Evolutionary conservation across 805 yeast species (phyloP).

Genomic region (Pichia manshurica): DNA sequence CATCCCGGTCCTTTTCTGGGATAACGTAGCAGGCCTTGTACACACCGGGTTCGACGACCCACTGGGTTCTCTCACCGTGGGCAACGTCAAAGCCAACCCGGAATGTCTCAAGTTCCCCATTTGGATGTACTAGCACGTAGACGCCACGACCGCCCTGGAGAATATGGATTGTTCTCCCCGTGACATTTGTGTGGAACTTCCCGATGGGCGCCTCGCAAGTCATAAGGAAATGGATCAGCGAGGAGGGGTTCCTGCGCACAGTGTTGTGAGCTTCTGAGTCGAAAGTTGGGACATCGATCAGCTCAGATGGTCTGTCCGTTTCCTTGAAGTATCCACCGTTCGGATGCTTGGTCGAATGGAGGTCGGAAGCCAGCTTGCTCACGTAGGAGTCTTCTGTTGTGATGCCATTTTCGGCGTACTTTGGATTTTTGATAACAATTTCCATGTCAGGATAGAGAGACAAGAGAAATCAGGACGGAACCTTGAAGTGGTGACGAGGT

Average conservation of each 20-base stretch:
- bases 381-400: slow-evolving; percentile 19
- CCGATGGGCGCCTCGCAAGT: slow-evolving; percentile 49
- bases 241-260: slow-evolving; percentile 26
- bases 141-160: slow-evolving; percentile 52
- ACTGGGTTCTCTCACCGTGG: slow-evolving; percentile 47
- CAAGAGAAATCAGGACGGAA: no score
- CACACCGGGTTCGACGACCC: slow-evolving; percentile 60
- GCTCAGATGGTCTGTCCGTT: slow-evolving; percentile 43
- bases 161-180: slow-evolving; percentile 50
- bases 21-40: slow-evolving; percentile 50
- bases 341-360: slow-evolving; percentile 38
- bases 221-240: slow-evolving; percentile 48
- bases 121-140: slow-evolving; percentile 47
- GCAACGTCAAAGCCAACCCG: slow-evolving; percentile 46
- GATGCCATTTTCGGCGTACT: slow-evolving; percentile 17
- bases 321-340: slow-evolving; percentile 57
- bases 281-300: slow-evolving; percentile 15
- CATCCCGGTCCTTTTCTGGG: slow-evolving; percentile 16
- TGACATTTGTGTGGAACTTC: slow-evolving; percentile 40
- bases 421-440: slow-evolving; percentile 18
- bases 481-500: no score
- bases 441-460: background rate
- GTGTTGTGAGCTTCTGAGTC: background rate
- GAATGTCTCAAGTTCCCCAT: slow-evolving; percentile 44
- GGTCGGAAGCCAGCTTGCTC: slow-evolving; percentile 31